These are phyloP conservation scores for Hibiscus syriacus DNA, from an alignment of 345 rosid species.

Conservation along the genomic window DNA sequence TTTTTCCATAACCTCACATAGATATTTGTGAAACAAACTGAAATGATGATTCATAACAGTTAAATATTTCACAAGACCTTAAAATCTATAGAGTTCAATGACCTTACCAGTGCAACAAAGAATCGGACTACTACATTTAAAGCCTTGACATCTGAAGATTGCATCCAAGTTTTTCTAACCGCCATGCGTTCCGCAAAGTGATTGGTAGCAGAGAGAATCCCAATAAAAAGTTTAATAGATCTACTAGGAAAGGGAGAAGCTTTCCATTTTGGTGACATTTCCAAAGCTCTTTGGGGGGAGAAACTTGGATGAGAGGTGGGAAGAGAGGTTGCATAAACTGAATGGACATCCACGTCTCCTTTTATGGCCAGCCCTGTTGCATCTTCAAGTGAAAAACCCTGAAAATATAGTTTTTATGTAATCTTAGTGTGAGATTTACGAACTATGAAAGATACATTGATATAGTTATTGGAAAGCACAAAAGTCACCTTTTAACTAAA, in stretches of 20 bases:
- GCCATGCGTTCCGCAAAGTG: constrained; percentile 99
- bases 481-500: neutral
- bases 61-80: neutral
- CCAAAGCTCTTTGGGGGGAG: constrained; percentile 79
- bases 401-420: constrained; percentile 16
- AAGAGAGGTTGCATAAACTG: constrained; percentile 87
- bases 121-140: constrained; percentile 72
- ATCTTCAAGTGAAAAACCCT: constrained; percentile 95
- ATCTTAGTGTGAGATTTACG: constrained; percentile 1
- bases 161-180: constrained; percentile 97
- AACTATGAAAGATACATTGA: neutral
- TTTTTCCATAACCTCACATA: neutral
- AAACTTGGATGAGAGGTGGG: constrained; percentile 92
- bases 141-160: constrained; percentile 56
- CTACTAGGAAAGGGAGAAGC: constrained; percentile 45
- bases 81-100: constrained; percentile 9
- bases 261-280: constrained; percentile 81
- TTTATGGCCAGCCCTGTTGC: constrained; percentile 86
- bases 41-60: neutral
- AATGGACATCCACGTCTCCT: constrained; percentile 79
- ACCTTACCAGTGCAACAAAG: constrained; percentile 90
- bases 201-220: constrained; percentile 86
- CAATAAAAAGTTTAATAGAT: constrained; percentile 63
- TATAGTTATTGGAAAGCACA: neutral
- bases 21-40: constrained; percentile 1